Evolutionary conservation across 306 rosid genomes (phyloP).

Genomic region (Betula pendula): DNA sequence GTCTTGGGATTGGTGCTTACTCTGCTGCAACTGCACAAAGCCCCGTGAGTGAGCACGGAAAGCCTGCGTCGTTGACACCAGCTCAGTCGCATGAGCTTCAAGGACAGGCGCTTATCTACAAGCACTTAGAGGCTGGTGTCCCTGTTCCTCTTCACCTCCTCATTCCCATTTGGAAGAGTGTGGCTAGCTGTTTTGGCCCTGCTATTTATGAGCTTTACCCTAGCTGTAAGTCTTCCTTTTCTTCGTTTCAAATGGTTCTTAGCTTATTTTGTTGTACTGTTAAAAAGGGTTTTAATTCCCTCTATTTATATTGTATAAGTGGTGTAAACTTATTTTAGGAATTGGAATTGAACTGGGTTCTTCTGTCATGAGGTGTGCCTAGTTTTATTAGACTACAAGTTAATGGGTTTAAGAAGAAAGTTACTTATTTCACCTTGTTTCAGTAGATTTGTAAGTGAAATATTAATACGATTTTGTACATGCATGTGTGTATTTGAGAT

Average conservation of each 20-base stretch:
- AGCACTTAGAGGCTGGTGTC: slow-evolving; percentile 44
- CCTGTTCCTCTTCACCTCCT: slow-evolving; percentile 58
- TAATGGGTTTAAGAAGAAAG: background rate
- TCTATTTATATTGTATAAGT: background rate
- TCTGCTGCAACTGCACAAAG: slow-evolving; percentile 24
- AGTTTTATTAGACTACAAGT: background rate
- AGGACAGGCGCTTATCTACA: slow-evolving; percentile 58
- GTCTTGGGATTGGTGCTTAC: slow-evolving; percentile 35
- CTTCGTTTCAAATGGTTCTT: background rate
- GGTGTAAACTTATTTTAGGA: background rate
- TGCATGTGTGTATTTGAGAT: background rate
- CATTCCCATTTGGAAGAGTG: slow-evolving; percentile 44
- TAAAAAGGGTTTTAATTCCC: no score
- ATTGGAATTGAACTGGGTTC: slow-evolving; percentile 27
- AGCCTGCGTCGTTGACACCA: slow-evolving; percentile 38
- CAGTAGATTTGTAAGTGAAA: background rate
- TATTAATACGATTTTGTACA: background rate
- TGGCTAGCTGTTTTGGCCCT: slow-evolving; percentile 28
- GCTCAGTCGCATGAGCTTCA: slow-evolving; percentile 65
- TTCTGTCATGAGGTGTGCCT: background rate
- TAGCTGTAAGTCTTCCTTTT: slow-evolving; percentile 37
- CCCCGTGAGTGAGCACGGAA: slow-evolving; percentile 21
- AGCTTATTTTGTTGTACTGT: background rate
- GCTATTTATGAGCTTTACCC: slow-evolving; percentile 36
- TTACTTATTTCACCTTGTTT: background rate